Evolutionary conservation across 1,284 basidiomycete species (phyloP), one percentile per base, ranked within the genome.

Genomic region (Cutaneotrichosporon sp.): DNA sequence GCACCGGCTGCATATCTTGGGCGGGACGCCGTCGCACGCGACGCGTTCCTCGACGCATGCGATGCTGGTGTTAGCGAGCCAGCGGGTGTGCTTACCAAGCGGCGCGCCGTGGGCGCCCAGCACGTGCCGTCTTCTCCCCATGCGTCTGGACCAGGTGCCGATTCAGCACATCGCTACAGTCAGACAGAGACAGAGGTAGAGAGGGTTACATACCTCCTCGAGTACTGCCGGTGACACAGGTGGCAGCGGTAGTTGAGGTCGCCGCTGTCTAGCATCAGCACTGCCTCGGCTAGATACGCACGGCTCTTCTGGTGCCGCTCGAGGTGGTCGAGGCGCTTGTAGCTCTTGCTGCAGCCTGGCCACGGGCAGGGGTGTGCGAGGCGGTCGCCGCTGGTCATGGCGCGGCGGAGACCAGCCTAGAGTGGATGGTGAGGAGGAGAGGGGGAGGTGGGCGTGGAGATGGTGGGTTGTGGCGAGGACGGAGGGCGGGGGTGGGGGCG

Each of bases 231-330:
- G 14, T 52, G 42, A 36, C 66, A 69, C 2, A 66, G 20, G 18
- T 58, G 56, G 33, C 68, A 69, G 1, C 59, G 42, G 24, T 67
- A 66, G 51, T 63, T 63, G 27, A 67, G 54, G 25, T 57, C 61
- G 14, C 67, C 66, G 16, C 62, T 59, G 60, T 67, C 67, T 69
- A 43, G 13, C 13, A 9, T 52, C 24, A 46, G 42, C 24, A n/a
- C 25, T n/a, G 2, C 5, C 25, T 5, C 8, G 16, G 18, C 16
- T 27, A 9, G 47, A 10, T 18, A 27, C 64, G 36, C 24, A 69
- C 68, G 68, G 20, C 63, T 60, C 46, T 62, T 58, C 24, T 59
- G 56, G 50, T 69, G 68, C 4, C 68, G 59, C 56, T 69, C 64
- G 1, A 67, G 53, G 31, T 68, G 66, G 47, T 69, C 66, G 10